Evolutionary conservation across 805 yeast genomes (phyloP), one percentile per base, ranked within the genome.

Genomic region (Hemisphaericaspora nanyangensis): DNA sequence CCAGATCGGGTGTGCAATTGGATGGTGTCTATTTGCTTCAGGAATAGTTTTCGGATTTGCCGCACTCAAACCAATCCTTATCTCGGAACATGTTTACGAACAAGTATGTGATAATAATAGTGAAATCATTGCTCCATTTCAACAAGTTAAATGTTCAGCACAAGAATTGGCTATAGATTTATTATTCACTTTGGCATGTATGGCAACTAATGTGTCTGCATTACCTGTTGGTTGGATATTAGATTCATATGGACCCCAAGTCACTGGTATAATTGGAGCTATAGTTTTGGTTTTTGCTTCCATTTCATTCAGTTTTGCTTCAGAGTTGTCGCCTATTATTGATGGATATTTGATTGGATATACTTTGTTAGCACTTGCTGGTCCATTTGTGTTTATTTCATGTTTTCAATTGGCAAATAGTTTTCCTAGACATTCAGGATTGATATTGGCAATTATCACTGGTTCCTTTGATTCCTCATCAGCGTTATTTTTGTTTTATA

Each of bases 21-120:
- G 71, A 0, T 90, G 96, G 96, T 91, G 97, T 63, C 64, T 90
- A 11, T 68, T 87, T 28, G 88, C 96, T 0, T 96, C 96, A 0
- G 98, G 97, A 5, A 88, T 95, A 1, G 81, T 90, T 11, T 90
- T 90, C 70, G 98, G 98, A 4, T 90, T 90, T 66, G 96, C 97
- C 17, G 97, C 98, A 3, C 66, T 90, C 39, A 91, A 91, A 55
- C 95, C 95, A 5, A 77, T 90, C 8, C 63, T 91, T 31, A 74
- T 88, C 15, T 58, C 70, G 7, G 90, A 91, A 55, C 89, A 91
- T 3, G 82, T 90, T 3, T 91, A 90, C 52, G 60, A 71, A 17
- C 76, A 80, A 2, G 54, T 67, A 6, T 90, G 97, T 56, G 55
- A 66, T 10, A 28, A 43, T n/a, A 24, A 42, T 16, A 29, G 43